phyloP scores from a whole-genome alignment of 2,329 filamentous ascomycete species.

The Fusarium oxysporum region DNA sequence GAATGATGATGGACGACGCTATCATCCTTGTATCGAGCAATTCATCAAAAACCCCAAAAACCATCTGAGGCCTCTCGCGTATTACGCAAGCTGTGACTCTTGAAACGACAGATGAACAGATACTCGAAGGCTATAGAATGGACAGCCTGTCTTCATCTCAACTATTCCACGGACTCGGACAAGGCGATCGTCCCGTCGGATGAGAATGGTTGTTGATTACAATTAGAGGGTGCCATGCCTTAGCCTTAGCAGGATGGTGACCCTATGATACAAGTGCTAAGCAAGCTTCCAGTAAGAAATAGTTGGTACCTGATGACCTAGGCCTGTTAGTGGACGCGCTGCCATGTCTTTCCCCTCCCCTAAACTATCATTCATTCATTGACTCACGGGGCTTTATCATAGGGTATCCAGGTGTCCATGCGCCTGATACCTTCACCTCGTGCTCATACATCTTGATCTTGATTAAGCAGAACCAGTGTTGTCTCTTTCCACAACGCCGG shows the following conservation, averaged over 20 bases:
- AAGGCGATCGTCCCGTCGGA: background rate
- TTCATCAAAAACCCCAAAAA: constrained; percentile 10
- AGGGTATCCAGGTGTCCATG: constrained; percentile 25
- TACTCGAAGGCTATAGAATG: background rate
- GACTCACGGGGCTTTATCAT: constrained; percentile 35
- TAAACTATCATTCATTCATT: background rate
- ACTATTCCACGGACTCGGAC: constrained; percentile 2
- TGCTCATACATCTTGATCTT: constrained; percentile 21
- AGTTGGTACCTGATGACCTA: constrained; percentile 20
- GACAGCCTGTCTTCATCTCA: constrained; percentile 26
- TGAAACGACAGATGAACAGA: constrained; percentile 4
- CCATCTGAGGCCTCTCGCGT: constrained; percentile 38
- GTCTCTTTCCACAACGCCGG: constrained; percentile 3
- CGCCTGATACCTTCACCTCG: constrained; percentile 12
- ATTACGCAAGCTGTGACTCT: constrained; percentile 44
- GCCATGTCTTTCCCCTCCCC: constrained; percentile 4
- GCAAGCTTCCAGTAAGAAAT: constrained; percentile 1
- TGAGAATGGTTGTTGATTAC: constrained; percentile 1
- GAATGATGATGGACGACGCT: constrained; percentile 11
- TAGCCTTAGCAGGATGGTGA: constrained; percentile 5
- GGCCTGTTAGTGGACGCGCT: constrained; percentile 18
- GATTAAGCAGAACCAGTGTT: background rate
- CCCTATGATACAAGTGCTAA: constrained; percentile 1
- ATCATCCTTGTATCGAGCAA: constrained; percentile 25
- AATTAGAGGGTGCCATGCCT: background rate